Percentiles rank a stretch among this genome's conserved stretches.
These are phyloP conservation scores for Diaporthe citri DNA, from an alignment of 2,329 filamentous ascomycete species.

Conservation along the genomic window DNA sequence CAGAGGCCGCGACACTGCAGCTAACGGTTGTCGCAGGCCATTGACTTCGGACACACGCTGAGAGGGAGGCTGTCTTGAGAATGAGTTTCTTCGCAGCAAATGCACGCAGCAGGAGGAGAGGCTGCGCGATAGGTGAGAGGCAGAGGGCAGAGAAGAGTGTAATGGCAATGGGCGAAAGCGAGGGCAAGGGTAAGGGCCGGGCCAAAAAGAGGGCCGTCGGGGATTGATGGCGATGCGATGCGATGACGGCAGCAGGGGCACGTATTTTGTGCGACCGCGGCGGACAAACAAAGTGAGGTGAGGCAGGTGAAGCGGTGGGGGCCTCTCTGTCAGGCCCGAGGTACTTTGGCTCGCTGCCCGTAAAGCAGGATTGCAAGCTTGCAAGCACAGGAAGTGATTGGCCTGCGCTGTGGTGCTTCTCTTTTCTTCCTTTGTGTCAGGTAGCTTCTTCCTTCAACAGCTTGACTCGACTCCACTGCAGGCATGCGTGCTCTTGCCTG, in stretches of 20 bases:
- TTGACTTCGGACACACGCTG: slow-evolving; percentile 55
- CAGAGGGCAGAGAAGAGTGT: not conserved
- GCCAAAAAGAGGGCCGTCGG: slow-evolving; percentile 28
- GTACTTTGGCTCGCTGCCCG: not conserved
- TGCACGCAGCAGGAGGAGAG: not conserved
- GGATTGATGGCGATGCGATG: slow-evolving; percentile 22
- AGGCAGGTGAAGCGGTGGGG: slow-evolving; percentile 16
- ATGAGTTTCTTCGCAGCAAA: not conserved
- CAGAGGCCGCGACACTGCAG: slow-evolving; percentile 63
- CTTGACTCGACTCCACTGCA: slow-evolving; percentile 28
- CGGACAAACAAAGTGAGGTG: slow-evolving; percentile 19
- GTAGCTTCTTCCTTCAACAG: not conserved
- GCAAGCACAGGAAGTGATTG: not conserved
- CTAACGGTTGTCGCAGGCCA: slow-evolving; percentile 70
- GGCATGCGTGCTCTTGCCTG: not conserved
- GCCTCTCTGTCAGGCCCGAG: not conserved
- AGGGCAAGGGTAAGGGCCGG: not conserved
- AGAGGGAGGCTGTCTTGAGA: not conserved
- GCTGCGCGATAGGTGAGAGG: not conserved
- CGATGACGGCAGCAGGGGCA: slow-evolving; percentile 23
- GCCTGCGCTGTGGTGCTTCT: not conserved
- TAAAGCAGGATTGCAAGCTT: not conserved
- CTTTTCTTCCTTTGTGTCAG: not conserved
- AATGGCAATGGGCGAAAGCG: not conserved
- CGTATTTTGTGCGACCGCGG: slow-evolving; percentile 25